phyloP scores from a whole-genome alignment of 768 basidiomycete species.

The Podaxis pistillaris region DNA sequence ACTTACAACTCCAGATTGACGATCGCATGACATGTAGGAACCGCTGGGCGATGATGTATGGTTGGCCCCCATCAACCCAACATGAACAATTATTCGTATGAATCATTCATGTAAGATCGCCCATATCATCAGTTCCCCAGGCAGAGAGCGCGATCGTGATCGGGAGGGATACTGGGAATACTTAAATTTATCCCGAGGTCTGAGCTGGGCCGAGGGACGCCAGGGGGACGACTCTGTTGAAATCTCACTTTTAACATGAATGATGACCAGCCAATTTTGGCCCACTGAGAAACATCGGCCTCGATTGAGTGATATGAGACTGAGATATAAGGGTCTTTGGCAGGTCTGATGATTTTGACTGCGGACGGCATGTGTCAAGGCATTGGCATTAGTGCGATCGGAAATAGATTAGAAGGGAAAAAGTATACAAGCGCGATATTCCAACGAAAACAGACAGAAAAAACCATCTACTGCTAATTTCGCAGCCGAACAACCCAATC shows the following conservation, averaged over 20 bases:
- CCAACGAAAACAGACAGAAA: neutral
- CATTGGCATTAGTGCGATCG: neutral
- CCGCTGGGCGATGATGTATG: too few species aligned
- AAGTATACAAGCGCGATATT: neutral
- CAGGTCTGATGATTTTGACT: neutral
- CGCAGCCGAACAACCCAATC: neutral
- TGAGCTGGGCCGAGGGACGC: neutral
- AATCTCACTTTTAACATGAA: neutral
- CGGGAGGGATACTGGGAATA: too few species aligned
- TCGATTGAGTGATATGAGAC: neutral
- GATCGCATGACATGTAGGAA: neutral
- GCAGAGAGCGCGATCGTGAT: too few species aligned
- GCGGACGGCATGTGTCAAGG: neutral
- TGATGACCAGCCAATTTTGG: neutral
- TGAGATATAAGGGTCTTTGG: neutral
- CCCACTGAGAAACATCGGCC: neutral
- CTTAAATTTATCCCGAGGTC: too few species aligned
- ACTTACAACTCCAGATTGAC: neutral
- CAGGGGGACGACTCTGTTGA: neutral
- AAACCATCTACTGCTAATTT: neutral
- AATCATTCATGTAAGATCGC: neutral
- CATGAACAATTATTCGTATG: neutral
- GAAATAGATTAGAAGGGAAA: conserved; percentile 5
- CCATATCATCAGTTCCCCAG: too few species aligned
- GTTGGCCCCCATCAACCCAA: too few species aligned